These are phyloP conservation scores for Ogataea ganodermae DNA, from an alignment of 805 yeast genomes.

Conservation along the genomic window DNA sequence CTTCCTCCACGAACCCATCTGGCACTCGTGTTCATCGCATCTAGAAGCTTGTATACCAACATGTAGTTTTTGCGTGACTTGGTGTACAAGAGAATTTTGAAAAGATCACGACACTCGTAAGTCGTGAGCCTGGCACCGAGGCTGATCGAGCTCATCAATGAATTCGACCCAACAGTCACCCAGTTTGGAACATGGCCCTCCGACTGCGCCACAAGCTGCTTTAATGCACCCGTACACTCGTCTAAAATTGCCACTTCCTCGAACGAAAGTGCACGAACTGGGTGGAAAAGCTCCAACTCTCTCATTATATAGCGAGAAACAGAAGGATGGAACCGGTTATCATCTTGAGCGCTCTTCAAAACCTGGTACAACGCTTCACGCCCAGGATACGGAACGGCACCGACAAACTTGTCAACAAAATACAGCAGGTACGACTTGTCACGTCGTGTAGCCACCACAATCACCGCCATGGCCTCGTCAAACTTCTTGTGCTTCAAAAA, in stretches of 20 bases:
- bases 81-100: slow-evolving; percentile 23
- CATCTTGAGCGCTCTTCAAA: slow-evolving; percentile 11
- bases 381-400: slow-evolving; percentile 23
- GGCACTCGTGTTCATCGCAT: slow-evolving; percentile 30
- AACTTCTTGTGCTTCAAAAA: slow-evolving; percentile 24
- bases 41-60: slow-evolving; percentile 37
- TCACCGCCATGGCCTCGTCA: slow-evolving; percentile 25
- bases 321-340: slow-evolving; percentile 16
- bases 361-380: slow-evolving; percentile 26
- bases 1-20: slow-evolving; percentile 10
- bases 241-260: slow-evolving; percentile 29
- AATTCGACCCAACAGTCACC: slow-evolving; percentile 8
- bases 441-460: slow-evolving; percentile 23
- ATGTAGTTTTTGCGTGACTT: slow-evolving; percentile 23
- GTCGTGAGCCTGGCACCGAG: slow-evolving; percentile 28
- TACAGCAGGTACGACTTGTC: slow-evolving; percentile 26
- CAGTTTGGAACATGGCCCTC: slow-evolving; percentile 6
- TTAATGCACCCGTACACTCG: slow-evolving; percentile 15
- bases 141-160: slow-evolving; percentile 24
- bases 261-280: slow-evolving; percentile 14
- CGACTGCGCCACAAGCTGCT: background rate
- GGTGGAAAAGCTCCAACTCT: slow-evolving; percentile 17
- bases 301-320: slow-evolving; percentile 20
- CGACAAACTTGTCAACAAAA: slow-evolving; percentile 21
- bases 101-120: slow-evolving; percentile 28